Evolutionary conservation across 2,329 filamentous ascomycete species (phyloP).

Genomic region (Sporothrix globosa): DNA sequence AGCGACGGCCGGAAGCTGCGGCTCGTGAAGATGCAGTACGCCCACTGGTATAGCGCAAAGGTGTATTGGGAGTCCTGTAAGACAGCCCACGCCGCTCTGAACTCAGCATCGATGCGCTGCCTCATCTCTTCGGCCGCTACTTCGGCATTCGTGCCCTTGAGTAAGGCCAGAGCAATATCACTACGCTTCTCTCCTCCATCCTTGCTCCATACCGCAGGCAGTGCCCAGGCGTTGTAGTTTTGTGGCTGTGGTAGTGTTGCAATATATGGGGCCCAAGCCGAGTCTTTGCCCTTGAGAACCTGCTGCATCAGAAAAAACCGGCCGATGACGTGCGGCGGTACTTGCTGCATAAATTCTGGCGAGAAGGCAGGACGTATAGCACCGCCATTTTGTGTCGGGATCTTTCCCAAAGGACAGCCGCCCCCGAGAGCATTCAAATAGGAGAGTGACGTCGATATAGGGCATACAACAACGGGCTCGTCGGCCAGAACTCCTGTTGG

Average conservation of each 20-base stretch:
- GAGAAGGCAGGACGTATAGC: slow-evolving; percentile 47
- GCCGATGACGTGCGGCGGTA: slow-evolving; percentile 63
- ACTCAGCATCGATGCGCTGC: slow-evolving; percentile 52
- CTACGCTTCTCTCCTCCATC: neutral
- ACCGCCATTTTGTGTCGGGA: slow-evolving; percentile 21
- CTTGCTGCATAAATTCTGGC: slow-evolving; percentile 51
- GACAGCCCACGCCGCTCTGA: slow-evolving; percentile 40
- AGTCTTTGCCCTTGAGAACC: slow-evolving; percentile 59
- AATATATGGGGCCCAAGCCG: slow-evolving; percentile 72
- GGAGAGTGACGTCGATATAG: slow-evolving; percentile 59
- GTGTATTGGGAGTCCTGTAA: slow-evolving; percentile 43
- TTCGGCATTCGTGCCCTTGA: slow-evolving; percentile 59
- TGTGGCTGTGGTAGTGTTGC: slow-evolving; percentile 65
- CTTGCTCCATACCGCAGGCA: slow-evolving; percentile 68
- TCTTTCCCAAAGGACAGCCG: slow-evolving; percentile 39
- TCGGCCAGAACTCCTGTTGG: slow-evolving; percentile 41
- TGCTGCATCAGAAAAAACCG: slow-evolving; percentile 72
- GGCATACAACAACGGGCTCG: slow-evolving; percentile 56
- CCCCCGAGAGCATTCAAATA: slow-evolving; percentile 58
- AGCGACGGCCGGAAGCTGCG: slow-evolving; percentile 66
- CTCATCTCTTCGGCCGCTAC: slow-evolving; percentile 56
- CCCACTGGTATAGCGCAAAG: slow-evolving; percentile 63
- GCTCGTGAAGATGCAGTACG: slow-evolving; percentile 66
- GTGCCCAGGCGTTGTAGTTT: slow-evolving; percentile 53
- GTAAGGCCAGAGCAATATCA: slow-evolving; percentile 42